Base-by-base conservation (phyloP, 371 early-diverging fungal genomes). In the Zancudomyces culisetae region DNA sequence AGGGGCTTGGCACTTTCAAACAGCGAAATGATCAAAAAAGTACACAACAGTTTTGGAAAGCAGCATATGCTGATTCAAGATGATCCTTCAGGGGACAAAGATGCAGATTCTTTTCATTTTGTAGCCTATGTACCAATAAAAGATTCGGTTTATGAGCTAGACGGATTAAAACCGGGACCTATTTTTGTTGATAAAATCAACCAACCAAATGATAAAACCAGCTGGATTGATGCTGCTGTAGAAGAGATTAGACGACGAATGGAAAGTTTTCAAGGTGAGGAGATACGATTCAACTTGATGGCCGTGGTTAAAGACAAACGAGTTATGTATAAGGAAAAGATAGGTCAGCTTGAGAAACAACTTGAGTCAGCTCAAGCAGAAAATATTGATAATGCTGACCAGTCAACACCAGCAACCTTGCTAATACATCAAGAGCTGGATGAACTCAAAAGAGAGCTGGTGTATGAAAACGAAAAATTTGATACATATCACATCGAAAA, bases 61-160 rank as follows among this genome's bases (percentile, higher is more conserved):
- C 71, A 79, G 0, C 82, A 84, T 57, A 74, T 82, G 2, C 85
- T 86, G 58, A 70, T 80, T 26, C 77, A 79, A 48, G 87, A 84
- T 53, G 70, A 71, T 59, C 57, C 18, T 3, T 19, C 29, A 40
- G 21, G 63, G 13, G 73, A 77, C 45, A 79, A 81, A 45, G 76
- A 78, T 35, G 88, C 87, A 40, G 90, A 87, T 50, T 55, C 79
- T 10, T 92, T 83, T 55, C 94, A 93, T 57, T 93, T 91, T 59
- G 78, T 90, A 52, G 75, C 81, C 19, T 93, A 84, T 49, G 69
- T 90, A 19, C 90, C 90, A 2, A 68, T 83, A 20, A 69, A 78
- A 49, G 89, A 86, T 1, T 69, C 70, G 2, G 62, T 91, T 4
- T 89, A 81, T 47, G 91, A 93, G 66, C 63, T 92, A 49, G 93